A percentile compares a stretch with the other conserved stretches of the same genome.
phyloP scores from a whole-genome alignment of 306 rosid genomes.

The Sechiopsis laciniata region DNA sequence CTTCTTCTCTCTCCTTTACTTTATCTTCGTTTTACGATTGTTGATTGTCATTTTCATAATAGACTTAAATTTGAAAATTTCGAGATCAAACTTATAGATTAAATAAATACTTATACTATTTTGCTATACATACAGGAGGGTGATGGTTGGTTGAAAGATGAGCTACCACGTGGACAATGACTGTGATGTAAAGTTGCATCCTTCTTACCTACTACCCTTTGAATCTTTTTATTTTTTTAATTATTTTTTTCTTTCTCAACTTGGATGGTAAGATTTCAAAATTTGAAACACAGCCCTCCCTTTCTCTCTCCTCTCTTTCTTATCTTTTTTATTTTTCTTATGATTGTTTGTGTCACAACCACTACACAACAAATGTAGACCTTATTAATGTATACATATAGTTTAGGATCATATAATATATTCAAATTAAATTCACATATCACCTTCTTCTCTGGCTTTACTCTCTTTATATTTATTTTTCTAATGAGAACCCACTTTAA shows the following conservation, averaged over 20 bases:
- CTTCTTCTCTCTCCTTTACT: no score
- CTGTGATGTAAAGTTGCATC: constrained; percentile 33
- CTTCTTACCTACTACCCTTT: constrained; percentile 39
- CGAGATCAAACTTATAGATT: no score
- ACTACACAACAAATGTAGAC: constrained; percentile 11
- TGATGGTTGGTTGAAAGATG: constrained; percentile 7
- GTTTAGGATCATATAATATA: not conserved
- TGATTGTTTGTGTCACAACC: constrained; percentile 21
- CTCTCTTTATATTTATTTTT: not conserved
- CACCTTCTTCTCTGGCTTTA: constrained; percentile 14
- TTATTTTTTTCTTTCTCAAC: not conserved
- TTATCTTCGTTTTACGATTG: no score
- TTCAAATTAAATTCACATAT: not conserved
- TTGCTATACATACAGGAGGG: not conserved
- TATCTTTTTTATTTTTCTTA: constrained; percentile 21
- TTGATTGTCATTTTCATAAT: no score
- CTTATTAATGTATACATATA: not conserved
- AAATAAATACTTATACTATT: not conserved
- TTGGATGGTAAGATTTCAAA: constrained; percentile 48
- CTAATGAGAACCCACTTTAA: constrained; percentile 6
- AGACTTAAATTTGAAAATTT: not conserved
- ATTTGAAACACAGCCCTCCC: constrained; percentile 55
- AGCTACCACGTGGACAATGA: constrained; percentile 47
- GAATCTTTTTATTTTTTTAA: constrained; percentile 14
- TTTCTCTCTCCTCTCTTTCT: constrained; percentile 36